A percentile compares a stretch with the other conserved stretches of the same genome.
Evolutionary conservation across 2,329 filamentous ascomycete species (phyloP).

Genomic region (Aureobasidium leucospermi): DNA sequence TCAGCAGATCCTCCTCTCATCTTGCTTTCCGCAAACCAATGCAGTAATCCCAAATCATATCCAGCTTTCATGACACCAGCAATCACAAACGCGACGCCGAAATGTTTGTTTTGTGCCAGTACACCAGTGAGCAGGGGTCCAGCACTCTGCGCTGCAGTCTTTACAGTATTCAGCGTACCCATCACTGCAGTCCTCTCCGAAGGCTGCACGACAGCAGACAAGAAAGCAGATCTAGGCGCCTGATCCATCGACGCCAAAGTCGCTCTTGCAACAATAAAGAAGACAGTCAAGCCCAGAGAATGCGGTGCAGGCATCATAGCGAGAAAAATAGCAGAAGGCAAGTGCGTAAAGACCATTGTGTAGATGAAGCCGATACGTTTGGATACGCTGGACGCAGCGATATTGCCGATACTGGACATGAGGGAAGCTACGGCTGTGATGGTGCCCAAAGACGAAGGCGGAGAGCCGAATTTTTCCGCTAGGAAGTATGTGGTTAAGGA

Average conservation of each 20-base stretch:
- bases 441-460: slow-evolving; percentile 46
- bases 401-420: slow-evolving; percentile 35
- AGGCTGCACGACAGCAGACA: slow-evolving; percentile 57
- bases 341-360: slow-evolving; percentile 57
- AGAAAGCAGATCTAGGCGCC: slow-evolving; percentile 61
- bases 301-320: slow-evolving; percentile 54
- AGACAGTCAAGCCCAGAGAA: slow-evolving; percentile 47
- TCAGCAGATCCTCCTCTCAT: neutral
- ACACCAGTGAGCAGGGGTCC: slow-evolving; percentile 60
- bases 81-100: slow-evolving; percentile 57
- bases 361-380: slow-evolving; percentile 53
- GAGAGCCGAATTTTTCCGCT: slow-evolving; percentile 47
- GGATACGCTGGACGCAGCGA: slow-evolving; percentile 55
- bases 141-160: slow-evolving; percentile 55
- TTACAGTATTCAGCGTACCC: slow-evolving; percentile 62
- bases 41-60: slow-evolving; percentile 28
- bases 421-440: slow-evolving; percentile 45
- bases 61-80: slow-evolving; percentile 57
- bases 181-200: slow-evolving; percentile 64
- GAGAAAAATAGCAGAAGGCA: slow-evolving; percentile 58
- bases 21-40: slow-evolving; percentile 20
- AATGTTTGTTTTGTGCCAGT: slow-evolving; percentile 47
- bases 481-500: slow-evolving; percentile 50
- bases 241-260: slow-evolving; percentile 62
- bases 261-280: slow-evolving; percentile 55